Base-by-base conservation (phyloP, 371 early-diverging fungal species). In the Mortierella sp. region DNA sequence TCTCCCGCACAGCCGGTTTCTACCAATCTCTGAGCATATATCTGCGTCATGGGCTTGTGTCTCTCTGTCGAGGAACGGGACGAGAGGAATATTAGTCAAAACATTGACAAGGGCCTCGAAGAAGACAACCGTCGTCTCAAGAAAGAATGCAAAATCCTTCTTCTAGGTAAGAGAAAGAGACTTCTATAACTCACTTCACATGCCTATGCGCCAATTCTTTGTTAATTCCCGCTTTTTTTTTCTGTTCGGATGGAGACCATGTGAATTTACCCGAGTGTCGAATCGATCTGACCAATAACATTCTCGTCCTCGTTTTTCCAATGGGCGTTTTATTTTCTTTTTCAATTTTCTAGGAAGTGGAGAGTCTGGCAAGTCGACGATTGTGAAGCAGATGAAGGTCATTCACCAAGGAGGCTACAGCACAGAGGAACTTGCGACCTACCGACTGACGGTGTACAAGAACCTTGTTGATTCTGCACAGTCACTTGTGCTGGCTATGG, bases 311-410 rank as follows among this genome's bases (percentile, higher is more conserved):
- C 35, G 35, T 35, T 74, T 56, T 60, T 27, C 35, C 35, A 38
- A 5, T 43, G 75, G 14, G 48, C 41, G 35, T 55, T 44, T 58
- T 12, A 58, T 27, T 7, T 55, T 56, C 7, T 41, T 41, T 41
- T 46, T 46, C 12, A 12, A 46, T 12, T 16, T 46, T n/a, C 58
- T 75, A 94, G 96, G 97, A 21, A 95, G 95, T 82, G 97, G 97
- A 73, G 98, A 97, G 88, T 96, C 96, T 43, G 98, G 98, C 74
- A 97, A 97, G 88, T 95, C 96, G 55, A 98, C 98, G 44, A 95
- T 98, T 75, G 94, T 97, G 48, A 98, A 98, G 77, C 97, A 98
- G 88, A 97, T 98, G 96, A 97, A 96, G 83, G 94, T 98, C 79
- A 95, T 98, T 79, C 96, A 97, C 88, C 96, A 96, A 82, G 91